phyloP scores from a whole-genome alignment of 108 stramenopile species.

The Nannochloropsis oceanica region DNA sequence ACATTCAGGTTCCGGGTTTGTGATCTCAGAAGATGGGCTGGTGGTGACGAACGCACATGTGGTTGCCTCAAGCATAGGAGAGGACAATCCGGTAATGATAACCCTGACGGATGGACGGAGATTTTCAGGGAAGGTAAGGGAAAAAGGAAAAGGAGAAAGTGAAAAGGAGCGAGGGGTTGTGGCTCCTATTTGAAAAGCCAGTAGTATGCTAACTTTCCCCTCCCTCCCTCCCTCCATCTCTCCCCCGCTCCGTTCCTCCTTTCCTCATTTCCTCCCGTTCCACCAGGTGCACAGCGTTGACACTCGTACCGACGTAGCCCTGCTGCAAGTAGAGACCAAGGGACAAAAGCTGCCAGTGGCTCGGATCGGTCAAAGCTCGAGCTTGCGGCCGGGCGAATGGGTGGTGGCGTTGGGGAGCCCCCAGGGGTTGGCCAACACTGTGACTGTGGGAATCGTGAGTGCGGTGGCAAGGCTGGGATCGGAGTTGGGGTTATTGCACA shows the following conservation, averaged over 20 bases:
- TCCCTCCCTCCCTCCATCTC: not conserved
- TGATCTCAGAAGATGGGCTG: constrained; percentile 15
- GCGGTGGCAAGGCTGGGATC: constrained; percentile 12
- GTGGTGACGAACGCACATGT: constrained; percentile 37
- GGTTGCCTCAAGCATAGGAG: not conserved
- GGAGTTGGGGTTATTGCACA: constrained; percentile 13
- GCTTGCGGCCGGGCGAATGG: constrained; percentile 21
- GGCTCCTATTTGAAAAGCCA: not conserved
- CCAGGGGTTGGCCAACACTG: constrained; percentile 15
- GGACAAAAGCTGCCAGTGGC: constrained; percentile 5
- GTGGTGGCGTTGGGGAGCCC: constrained; percentile 33
- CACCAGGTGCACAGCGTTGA: not conserved
- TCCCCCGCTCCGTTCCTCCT: not conserved
- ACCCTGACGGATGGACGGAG: not conserved
- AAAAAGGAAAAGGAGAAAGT: too few relatives aligned
- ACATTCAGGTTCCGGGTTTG: constrained; percentile 25
- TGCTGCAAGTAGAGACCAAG: not conserved
- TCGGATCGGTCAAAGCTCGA: not conserved
- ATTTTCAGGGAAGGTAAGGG: not conserved
- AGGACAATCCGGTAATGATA: not conserved
- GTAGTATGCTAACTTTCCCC: not conserved
- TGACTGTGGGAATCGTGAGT: constrained; percentile 18
- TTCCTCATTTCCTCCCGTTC: not conserved
- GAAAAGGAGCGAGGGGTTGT: not conserved
- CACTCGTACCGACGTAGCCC: not conserved